Base-by-base conservation (phyloP, 2,329 filamentous ascomycete genomes). In the Teratosphaeria destructans region DNA sequence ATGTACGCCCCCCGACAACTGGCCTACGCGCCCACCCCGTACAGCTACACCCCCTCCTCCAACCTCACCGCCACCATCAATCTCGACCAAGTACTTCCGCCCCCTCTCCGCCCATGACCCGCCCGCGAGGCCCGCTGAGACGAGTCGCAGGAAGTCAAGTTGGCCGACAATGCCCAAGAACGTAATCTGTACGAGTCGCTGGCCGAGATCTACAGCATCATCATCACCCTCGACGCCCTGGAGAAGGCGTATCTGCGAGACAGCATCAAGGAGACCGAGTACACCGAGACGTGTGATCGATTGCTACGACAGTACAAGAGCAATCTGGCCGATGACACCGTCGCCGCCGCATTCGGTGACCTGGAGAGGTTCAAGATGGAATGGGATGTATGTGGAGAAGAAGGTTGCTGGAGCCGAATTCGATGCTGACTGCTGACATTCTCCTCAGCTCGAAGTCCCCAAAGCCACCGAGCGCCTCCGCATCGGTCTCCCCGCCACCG, bases 171-270 rank as follows among this genome's bases (percentile, higher is more conserved):
- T 26, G 86, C 89, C 66, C 87, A 89, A 49, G 93, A 97, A 76
- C 87, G 93, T 62, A 92, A 99, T 72, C 81, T 97, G 1, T 90
- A 96, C 73, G 94, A 97, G 71, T 97, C 94, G 1, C 84, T 99
- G 14, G 94, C 93, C 59, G 94, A 99, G 75, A 86, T 99, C 27
- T 99, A 97, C 76, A 96, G 92, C 76, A 97, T 99, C 66, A 93
- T 99, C 43, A 84, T 96, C 62, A 97, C 94, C 0, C 80, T 99
- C 3, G 94, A 99, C 72, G 91, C 95, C 64, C 83, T 99, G 1
- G 94, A 99, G 71, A 96, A 95, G 74, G 95, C 93, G 0, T 99
- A 96, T 71, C 83, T 99, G 47, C 95, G 96, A 71, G 94, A 99
- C 79, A 93, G 91, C 26, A 87, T 99, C 56, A 84, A 88, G 5